Percentiles rank a stretch among this genome's conserved stretches.
These are phyloP conservation scores for Luzula sylvatica DNA, from an alignment of 176 grass and related monocot species.

Conservation along the genomic window DNA sequence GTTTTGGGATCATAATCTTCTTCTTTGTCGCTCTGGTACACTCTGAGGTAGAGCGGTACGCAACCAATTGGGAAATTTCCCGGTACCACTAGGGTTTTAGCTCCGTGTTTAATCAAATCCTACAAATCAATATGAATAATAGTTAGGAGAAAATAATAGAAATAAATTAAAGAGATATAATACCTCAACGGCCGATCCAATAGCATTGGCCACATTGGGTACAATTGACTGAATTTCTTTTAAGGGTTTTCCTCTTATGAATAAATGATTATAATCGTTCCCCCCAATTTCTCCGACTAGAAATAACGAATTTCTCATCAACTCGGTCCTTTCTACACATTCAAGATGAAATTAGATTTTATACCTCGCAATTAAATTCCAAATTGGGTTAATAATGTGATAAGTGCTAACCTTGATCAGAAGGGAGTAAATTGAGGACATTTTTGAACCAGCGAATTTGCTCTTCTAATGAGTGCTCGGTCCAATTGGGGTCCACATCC, in stretches of 20 bases:
- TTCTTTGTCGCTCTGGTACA: conserved; percentile 49
- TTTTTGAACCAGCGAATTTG: conserved; percentile 87
- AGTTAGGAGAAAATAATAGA: neutral
- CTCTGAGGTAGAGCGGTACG: conserved; percentile 58
- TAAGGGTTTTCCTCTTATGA: conserved; percentile 44
- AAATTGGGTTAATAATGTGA: too few relatives aligned
- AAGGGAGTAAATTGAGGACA: conserved; percentile 31
- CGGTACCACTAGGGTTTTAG: conserved; percentile 74
- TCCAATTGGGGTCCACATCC: conserved; percentile 43
- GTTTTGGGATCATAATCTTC: conserved; percentile 66
- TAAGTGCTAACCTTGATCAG: conserved; percentile 20
- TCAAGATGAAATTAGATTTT: conserved; percentile 16
- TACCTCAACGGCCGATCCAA: conserved; percentile 46
- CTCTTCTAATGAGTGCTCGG: conserved; percentile 45
- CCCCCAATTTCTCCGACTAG: conserved; percentile 78
- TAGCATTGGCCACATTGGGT: conserved; percentile 51
- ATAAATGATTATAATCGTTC: conserved; percentile 91
- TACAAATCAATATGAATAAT: conserved; percentile 24
- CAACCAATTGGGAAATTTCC: conserved; percentile 85
- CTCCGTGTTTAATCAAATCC: conserved; percentile 72
- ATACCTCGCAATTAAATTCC: conserved; percentile 13
- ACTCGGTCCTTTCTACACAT: conserved; percentile 34
- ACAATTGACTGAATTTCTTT: conserved; percentile 53
- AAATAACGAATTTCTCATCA: conserved; percentile 66
- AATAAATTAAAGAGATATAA: neutral